Percentiles rank a stretch among this genome's conserved stretches.
phyloP scores from a whole-genome alignment of 768 basidiomycete species.

The Amanita rimosa region DNA sequence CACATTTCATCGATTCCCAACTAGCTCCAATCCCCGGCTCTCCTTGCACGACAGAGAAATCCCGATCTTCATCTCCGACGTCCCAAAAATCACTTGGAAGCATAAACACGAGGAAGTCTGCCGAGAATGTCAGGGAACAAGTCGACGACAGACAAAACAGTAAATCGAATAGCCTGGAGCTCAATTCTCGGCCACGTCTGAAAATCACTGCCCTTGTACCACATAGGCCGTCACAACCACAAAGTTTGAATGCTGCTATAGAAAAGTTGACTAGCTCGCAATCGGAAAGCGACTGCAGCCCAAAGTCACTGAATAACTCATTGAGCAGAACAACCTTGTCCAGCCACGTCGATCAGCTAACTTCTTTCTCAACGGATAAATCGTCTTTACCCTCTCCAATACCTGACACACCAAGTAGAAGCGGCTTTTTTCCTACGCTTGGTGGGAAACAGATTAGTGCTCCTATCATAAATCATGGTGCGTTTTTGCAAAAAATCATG shows the following conservation, averaged over 20 bases:
- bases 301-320: conserved; percentile 14
- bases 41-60: conserved; percentile 51
- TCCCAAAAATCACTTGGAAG: conserved; percentile 8
- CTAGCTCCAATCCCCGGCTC: conserved; percentile 62
- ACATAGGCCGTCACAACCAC: conserved; percentile 45
- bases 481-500: conserved; percentile 10
- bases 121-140: conserved; percentile 11
- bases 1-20: conserved; percentile 21
- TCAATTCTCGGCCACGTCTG: conserved; percentile 33
- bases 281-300: conserved; percentile 25
- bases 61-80: conserved; percentile 42
- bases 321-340: conserved; percentile 11
- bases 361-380: conserved; percentile 13
- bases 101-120: conserved; percentile 19
- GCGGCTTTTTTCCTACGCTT: conserved; percentile 21
- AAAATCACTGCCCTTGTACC: conserved; percentile 48
- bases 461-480: conserved; percentile 64
- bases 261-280: conserved; percentile 45
- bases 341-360: conserved; percentile 10
- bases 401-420: conserved; percentile 13
- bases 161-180: conserved; percentile 19
- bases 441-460: conserved; percentile 57
- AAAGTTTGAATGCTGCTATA: conserved; percentile 63
- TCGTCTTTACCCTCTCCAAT: conserved; percentile 18
- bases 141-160: conserved; percentile 6